phyloP scores from a whole-genome alignment of 2,329 filamentous ascomycete genomes.

The Hypomyces rosellus region DNA sequence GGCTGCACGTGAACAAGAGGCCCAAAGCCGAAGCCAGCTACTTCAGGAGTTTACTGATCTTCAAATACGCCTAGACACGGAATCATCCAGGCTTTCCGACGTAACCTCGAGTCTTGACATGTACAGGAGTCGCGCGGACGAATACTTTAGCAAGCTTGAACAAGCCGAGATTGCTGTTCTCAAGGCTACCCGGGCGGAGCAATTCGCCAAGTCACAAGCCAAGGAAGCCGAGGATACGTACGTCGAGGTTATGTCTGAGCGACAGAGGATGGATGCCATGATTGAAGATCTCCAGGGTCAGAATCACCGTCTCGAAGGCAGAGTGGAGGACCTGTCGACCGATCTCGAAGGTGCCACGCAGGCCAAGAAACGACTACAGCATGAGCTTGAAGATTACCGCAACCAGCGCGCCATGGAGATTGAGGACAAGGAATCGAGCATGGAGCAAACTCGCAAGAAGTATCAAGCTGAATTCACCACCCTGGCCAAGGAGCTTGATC shows the following conservation, averaged over 20 bases:
- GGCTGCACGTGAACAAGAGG: constrained; percentile 75
- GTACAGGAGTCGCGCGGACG: constrained; percentile 88
- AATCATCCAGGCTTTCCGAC: constrained; percentile 78
- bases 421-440: constrained; percentile 90
- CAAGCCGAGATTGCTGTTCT: constrained; percentile 94
- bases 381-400: constrained; percentile 95
- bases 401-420: constrained; percentile 93
- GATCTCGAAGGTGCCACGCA: constrained; percentile 81
- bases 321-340: constrained; percentile 82
- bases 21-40: constrained; percentile 78
- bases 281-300: constrained; percentile 88
- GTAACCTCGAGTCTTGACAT: constrained; percentile 75
- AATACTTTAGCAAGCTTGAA: constrained; percentile 95
- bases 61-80: constrained; percentile 86
- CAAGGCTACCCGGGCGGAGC: constrained; percentile 84
- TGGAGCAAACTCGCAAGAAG: constrained; percentile 97
- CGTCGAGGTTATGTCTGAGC: constrained; percentile 83
- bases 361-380: constrained; percentile 88
- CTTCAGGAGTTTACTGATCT: constrained; percentile 89
- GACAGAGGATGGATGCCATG: constrained; percentile 78
- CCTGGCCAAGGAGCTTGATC: constrained; percentile 84
- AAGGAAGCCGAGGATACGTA: constrained; percentile 88
- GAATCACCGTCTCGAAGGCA: constrained; percentile 84
- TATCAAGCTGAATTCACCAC: constrained; percentile 90
- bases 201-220: constrained; percentile 86